These are phyloP conservation scores for Scedosporium aurantiacum DNA, from an alignment of 2,329 filamentous ascomycete genomes.

Conservation along the genomic window DNA sequence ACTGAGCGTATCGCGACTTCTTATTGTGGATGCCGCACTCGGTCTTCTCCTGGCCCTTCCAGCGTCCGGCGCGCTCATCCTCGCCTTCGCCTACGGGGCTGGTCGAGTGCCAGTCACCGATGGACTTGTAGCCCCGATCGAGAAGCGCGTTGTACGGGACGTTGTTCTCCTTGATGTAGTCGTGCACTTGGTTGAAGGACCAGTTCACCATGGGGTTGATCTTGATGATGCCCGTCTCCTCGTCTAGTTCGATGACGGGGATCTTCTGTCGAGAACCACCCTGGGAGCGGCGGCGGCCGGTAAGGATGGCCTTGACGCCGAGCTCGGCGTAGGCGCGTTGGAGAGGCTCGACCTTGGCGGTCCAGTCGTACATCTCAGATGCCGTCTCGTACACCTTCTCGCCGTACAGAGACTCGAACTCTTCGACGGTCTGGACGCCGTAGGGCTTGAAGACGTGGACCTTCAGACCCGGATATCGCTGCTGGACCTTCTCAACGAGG, in stretches of 20 bases:
- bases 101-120: constrained; percentile 98
- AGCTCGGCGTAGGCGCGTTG: constrained; percentile 83
- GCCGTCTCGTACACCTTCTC: constrained; percentile 74
- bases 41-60: constrained; percentile 93
- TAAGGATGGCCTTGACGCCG: constrained; percentile 80
- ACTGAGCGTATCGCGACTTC: constrained; percentile 84
- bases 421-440: constrained; percentile 56
- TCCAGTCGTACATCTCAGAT: constrained; percentile 87
- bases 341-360: constrained; percentile 94
- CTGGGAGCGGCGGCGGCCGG: constrained; percentile 82
- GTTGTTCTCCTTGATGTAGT: constrained; percentile 73
- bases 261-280: constrained; percentile 85
- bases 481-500: constrained; percentile 62
- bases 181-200: constrained; percentile 80
- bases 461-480: constrained; percentile 65
- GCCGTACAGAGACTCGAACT: constrained; percentile 78
- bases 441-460: constrained; percentile 87
- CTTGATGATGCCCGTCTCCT: constrained; percentile 83
- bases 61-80: constrained; percentile 90
- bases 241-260: constrained; percentile 82
- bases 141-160: constrained; percentile 92
- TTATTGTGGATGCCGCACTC: constrained; percentile 99
- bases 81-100: constrained; percentile 81
- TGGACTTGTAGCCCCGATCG: constrained; percentile 91
- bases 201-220: constrained; percentile 96